A percentile compares a stretch with the other conserved stretches of the same genome.
phyloP scores from a whole-genome alignment of 2,329 filamentous ascomycete species.

The Sporothrix protearum region DNA sequence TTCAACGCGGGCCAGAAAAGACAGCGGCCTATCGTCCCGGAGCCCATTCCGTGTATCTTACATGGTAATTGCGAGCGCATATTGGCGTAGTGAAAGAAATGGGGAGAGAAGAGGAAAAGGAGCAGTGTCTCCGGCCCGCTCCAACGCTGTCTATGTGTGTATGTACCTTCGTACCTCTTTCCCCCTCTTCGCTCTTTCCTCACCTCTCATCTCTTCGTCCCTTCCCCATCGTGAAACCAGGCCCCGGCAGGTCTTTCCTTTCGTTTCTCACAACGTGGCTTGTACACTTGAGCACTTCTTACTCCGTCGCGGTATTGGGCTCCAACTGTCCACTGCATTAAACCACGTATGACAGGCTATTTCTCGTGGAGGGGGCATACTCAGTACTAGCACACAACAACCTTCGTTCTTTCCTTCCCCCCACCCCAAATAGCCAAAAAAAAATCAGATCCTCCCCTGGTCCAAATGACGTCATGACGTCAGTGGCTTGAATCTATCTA shows the following conservation, averaged over 20 bases:
- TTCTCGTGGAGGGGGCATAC: not conserved
- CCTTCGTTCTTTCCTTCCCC: not conserved
- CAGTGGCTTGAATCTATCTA: constrained; percentile 1
- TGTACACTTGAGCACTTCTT: not conserved
- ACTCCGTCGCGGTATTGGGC: not conserved
- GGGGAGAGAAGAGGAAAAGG: not conserved
- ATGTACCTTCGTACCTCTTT: not conserved
- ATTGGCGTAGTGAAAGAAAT: not conserved
- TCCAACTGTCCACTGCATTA: not conserved
- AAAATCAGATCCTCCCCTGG: not conserved
- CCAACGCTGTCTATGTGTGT: not conserved
- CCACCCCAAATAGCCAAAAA: not conserved
- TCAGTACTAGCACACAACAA: too few species aligned
- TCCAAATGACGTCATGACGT: constrained; percentile 14
- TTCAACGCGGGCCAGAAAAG: not conserved
- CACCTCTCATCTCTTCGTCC: not conserved
- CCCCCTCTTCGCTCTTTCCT: not conserved
- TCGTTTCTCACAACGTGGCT: not conserved
- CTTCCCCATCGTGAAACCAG: not conserved
- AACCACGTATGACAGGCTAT: not conserved
- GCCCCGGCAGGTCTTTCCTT: not conserved
- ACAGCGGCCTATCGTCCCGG: not conserved
- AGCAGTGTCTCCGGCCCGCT: constrained; percentile 11
- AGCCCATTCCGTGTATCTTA: not conserved
- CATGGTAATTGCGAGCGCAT: not conserved